These are phyloP conservation scores for Litsea cubeba DNA, from an alignment of 164 flowering plant genomes.

Conservation along the genomic window DNA sequence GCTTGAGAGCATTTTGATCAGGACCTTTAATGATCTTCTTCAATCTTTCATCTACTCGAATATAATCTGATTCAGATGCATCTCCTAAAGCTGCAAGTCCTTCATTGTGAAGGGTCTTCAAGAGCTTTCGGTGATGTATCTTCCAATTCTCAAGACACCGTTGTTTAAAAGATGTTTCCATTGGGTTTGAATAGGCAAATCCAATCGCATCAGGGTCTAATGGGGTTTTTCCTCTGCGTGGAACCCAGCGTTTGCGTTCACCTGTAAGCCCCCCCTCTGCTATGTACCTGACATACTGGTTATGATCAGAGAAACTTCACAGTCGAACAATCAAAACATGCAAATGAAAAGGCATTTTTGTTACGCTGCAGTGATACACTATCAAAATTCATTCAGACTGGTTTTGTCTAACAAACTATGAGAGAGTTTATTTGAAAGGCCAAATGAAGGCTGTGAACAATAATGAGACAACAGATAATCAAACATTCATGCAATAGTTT, in stretches of 20 bases:
- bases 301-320: conserved; percentile 7
- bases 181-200: conserved; percentile 72
- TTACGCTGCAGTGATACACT: neutral
- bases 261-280: conserved; percentile 97
- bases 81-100: conserved; percentile 66
- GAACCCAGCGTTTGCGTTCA: conserved; percentile 97
- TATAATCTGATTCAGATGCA: conserved; percentile 70
- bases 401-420: neutral
- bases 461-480: neutral
- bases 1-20: conserved; percentile 68
- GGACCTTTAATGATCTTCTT: conserved; percentile 84
- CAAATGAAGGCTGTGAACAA: neutral
- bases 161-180: conserved; percentile 92
- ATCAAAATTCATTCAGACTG: neutral
- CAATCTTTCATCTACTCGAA: conserved; percentile 74
- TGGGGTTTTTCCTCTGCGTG: conserved; percentile 93
- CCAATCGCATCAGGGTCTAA: conserved; percentile 89
- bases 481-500: neutral
- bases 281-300: conserved; percentile 50
- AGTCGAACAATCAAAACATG: conserved; percentile 5
- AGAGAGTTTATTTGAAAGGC: neutral
- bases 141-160: conserved; percentile 81
- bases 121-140: conserved; percentile 69
- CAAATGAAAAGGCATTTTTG: neutral
- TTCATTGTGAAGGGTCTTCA: conserved; percentile 58